A percentile compares a stretch with the other conserved stretches of the same genome.
Conservation (phyloP, 371 early-diverging fungal species). For the Blakeslea trispora region DNA sequence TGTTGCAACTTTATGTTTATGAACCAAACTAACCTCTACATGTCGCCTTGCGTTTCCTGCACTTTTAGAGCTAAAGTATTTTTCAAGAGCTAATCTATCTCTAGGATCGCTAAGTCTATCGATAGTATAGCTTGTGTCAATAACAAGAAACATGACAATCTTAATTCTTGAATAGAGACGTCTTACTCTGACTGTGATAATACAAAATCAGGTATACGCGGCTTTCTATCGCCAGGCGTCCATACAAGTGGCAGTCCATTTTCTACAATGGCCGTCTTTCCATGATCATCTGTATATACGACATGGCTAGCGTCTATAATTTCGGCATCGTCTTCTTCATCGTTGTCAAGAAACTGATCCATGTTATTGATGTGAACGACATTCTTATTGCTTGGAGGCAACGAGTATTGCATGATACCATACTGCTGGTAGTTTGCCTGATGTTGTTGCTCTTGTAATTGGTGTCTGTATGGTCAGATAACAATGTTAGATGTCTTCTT, state of each 20-base stretch:
- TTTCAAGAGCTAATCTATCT: slow-evolving; percentile 15
- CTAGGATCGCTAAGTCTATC: slow-evolving; percentile 18
- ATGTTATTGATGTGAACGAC: slow-evolving; percentile 20
- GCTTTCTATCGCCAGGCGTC: slow-evolving; percentile 24
- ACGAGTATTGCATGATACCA: not conserved
- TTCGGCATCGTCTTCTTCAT: slow-evolving; percentile 6
- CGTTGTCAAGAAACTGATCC: slow-evolving; percentile 15
- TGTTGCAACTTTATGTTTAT: no score
- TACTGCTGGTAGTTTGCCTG: no score
- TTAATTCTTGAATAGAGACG: not conserved
- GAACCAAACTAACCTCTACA: slow-evolving; percentile 6
- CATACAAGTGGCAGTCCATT: slow-evolving; percentile 24
- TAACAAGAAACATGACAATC: not conserved
- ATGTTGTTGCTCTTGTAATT: slow-evolving; percentile 2
- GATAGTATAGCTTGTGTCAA: no score
- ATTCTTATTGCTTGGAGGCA: not conserved
- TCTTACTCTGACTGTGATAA: slow-evolving; percentile 14
- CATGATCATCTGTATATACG: slow-evolving; percentile 1
- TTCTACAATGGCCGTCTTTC: not conserved
- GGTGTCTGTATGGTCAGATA: not conserved
- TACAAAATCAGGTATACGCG: slow-evolving; percentile 29
- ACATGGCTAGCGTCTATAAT: not conserved
- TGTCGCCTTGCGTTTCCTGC: not conserved
- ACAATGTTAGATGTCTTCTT: not conserved
- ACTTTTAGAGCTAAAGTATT: not conserved